Evolutionary conservation across 768 basidiomycete species (phyloP).

Genomic region (Pholiota molesta): DNA sequence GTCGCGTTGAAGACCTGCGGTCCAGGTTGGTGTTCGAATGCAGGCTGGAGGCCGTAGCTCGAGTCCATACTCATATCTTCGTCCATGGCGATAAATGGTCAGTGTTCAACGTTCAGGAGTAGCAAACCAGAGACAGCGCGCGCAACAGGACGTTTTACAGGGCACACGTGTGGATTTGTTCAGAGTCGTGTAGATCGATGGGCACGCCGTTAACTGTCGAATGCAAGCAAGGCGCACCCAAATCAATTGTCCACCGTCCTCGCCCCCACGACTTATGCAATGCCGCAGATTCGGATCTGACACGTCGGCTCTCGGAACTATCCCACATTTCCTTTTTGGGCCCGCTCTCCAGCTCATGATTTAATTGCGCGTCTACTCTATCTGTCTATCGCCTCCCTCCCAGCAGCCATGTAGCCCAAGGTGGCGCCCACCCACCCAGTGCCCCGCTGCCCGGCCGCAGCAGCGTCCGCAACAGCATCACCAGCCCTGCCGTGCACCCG

Average conservation of each 20-base stretch:
- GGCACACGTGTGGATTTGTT: background rate
- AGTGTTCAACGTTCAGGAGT: conserved; percentile 15
- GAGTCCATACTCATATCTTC: conserved; percentile 76
- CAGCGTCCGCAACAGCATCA: conserved; percentile 72
- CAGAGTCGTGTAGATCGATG: conserved; percentile 27
- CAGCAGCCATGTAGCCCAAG: conserved; percentile 71
- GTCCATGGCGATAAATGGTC: conserved; percentile 56
- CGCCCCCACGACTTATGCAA: conserved; percentile 14
- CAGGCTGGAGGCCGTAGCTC: conserved; percentile 32
- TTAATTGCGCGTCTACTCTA: background rate
- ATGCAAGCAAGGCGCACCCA: conserved; percentile 4
- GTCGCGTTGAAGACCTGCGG: conserved; percentile 31
- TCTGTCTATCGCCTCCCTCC: conserved; percentile 51
- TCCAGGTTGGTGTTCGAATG: conserved; percentile 38
- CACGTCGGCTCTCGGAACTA: conserved; percentile 40
- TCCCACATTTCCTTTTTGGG: conserved; percentile 2
- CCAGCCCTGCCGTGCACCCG: conserved; percentile 70
- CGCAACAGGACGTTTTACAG: background rate
- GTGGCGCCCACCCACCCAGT: conserved; percentile 54
- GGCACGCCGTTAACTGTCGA: conserved; percentile 19
- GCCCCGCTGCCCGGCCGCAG: conserved; percentile 60
- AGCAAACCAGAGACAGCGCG: conserved; percentile 1
- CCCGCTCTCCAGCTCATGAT: conserved; percentile 6
- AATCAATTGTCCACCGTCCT: conserved; percentile 10
- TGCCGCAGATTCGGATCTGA: conserved; percentile 48